phyloP scores from a whole-genome alignment of 257 asterid species.

The Eustoma russellianum region DNA sequence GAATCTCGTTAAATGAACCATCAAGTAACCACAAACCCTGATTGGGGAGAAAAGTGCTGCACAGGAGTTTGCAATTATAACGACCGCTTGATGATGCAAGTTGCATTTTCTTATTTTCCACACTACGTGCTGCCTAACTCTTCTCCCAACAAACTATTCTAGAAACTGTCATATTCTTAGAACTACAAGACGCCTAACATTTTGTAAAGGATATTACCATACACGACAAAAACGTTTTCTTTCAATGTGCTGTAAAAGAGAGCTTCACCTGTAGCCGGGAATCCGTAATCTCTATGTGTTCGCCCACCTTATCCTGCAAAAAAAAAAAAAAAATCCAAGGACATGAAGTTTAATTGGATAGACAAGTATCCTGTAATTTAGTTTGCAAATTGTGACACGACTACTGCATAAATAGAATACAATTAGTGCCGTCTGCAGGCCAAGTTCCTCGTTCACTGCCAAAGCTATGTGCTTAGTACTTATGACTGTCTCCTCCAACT shows the following conservation, averaged over 20 bases:
- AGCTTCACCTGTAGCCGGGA: slow-evolving; percentile 58
- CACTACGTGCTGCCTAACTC: too few relatives aligned
- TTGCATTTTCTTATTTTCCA: too few relatives aligned
- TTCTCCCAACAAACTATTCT: too few relatives aligned
- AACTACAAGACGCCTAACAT: too few relatives aligned
- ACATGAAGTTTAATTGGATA: slow-evolving; percentile 1
- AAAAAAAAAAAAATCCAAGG: slow-evolving; percentile 1
- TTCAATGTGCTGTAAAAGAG: not conserved
- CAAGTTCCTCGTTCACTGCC: slow-evolving; percentile 94
- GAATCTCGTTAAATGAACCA: too few relatives aligned
- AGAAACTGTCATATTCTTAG: too few relatives aligned
- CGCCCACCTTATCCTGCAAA: slow-evolving; percentile 71
- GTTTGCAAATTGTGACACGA: slow-evolving; percentile 8
- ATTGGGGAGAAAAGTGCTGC: not conserved
- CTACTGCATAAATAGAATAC: slow-evolving; percentile 23
- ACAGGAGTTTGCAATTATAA: too few relatives aligned
- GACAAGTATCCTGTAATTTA: not conserved
- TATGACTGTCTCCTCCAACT: slow-evolving; percentile 72
- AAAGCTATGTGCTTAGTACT: slow-evolving; percentile 94
- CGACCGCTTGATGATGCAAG: too few relatives aligned
- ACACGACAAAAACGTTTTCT: not conserved
- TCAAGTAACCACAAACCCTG: not conserved
- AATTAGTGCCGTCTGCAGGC: slow-evolving; percentile 76
- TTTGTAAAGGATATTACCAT: too few relatives aligned
- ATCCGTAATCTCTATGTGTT: slow-evolving; percentile 74